Percentiles rank a stretch among this genome's conserved stretches.
Conservation (phyloP, 208 protist species). For the Tritrichomonas musculus region DNA sequence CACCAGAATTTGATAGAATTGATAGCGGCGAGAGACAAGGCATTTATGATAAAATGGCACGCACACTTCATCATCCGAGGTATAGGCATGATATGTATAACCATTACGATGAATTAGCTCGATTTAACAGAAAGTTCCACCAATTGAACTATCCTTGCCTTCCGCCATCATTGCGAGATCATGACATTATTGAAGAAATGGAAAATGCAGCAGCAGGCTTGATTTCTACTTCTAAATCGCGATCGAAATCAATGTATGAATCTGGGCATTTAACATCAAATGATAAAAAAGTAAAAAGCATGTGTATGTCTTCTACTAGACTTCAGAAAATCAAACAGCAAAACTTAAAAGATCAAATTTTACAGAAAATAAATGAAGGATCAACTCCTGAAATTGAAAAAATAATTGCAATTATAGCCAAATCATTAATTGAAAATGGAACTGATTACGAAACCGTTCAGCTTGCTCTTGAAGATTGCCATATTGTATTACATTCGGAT, state of each 20-base stretch:
- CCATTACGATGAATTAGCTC: background rate
- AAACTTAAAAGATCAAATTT: background rate
- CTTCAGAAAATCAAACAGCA: background rate
- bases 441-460: background rate
- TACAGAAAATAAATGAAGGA: background rate
- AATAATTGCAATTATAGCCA: background rate
- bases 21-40: background rate
- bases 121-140: background rate
- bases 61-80: background rate
- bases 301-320: background rate
- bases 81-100: background rate
- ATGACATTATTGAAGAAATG: background rate
- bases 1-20: too few species aligned
- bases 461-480: background rate
- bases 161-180: background rate
- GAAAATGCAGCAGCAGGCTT: background rate
- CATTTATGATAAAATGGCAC: background rate
- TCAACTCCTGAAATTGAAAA: background rate
- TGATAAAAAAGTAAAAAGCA: background rate
- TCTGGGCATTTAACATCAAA: background rate
- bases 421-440: background rate
- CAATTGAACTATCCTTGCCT: background rate
- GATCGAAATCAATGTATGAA: background rate
- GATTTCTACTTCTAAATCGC: background rate
- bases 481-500: background rate